Conservation (phyloP, 1,139 yeast species). For the Yueomyces sp. region DNA sequence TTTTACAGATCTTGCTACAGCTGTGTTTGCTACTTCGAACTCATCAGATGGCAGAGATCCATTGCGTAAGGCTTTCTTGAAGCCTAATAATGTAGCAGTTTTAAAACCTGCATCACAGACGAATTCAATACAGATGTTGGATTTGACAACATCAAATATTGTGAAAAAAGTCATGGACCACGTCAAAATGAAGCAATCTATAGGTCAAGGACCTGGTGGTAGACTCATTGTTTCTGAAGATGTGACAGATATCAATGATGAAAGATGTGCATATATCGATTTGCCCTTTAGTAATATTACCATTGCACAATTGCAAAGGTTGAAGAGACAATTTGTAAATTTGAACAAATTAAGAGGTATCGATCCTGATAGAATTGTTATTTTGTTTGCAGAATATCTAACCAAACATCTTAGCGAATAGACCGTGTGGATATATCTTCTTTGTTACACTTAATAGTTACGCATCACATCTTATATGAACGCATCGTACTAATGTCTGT, state of each 20-base stretch:
- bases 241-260: conserved; percentile 25
- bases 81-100: conserved; percentile 69
- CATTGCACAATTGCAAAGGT: conserved; percentile 69
- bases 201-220: conserved; percentile 12
- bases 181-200: conserved; percentile 11
- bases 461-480: neutral
- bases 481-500: neutral
- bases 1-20: conserved; percentile 3
- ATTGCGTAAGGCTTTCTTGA: conserved; percentile 12
- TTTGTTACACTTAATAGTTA: neutral
- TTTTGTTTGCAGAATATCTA: conserved; percentile 63
- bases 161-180: conserved; percentile 16
- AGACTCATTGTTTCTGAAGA: conserved; percentile 25
- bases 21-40: conserved; percentile 2
- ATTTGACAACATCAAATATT: conserved; percentile 40
- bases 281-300: conserved; percentile 56
- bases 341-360: conserved; percentile 69
- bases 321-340: conserved; percentile 68
- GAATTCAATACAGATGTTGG: conserved; percentile 70
- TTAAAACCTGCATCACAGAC: conserved; percentile 61
- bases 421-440: neutral
- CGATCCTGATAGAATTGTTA: conserved; percentile 48
- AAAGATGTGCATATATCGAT: conserved; percentile 33
- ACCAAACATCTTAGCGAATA: conserved; percentile 26
- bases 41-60: conserved; percentile 7